phyloP scores from a whole-genome alignment of 495 filamentous ascomycete species.

The Rhizodiscina lignyota region DNA sequence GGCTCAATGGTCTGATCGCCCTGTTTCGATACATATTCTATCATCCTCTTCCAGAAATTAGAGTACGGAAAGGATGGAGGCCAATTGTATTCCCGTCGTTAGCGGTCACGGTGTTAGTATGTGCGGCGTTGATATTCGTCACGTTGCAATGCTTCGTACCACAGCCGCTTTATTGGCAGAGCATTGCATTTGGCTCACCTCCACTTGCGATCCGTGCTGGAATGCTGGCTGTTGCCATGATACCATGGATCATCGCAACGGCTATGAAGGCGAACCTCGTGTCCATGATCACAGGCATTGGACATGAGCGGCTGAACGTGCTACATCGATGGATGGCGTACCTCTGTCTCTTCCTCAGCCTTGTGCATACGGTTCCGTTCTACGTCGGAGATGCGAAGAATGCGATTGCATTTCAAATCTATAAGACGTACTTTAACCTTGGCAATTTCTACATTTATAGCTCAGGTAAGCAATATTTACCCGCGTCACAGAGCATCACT shows the following conservation, averaged over 20 bases:
- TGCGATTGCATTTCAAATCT: conserved; percentile 48
- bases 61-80: conserved; percentile 33
- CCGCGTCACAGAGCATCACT: too few species aligned
- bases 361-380: conserved; percentile 78
- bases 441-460: conserved; percentile 61
- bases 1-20: conserved; percentile 56
- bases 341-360: conserved; percentile 62
- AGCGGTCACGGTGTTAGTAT: conserved; percentile 45
- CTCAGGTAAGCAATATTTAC: conserved; percentile 46
- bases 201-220: conserved; percentile 79
- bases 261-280: conserved; percentile 87
- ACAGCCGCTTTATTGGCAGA: conserved; percentile 70
- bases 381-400: conserved; percentile 80
- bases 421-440: conserved; percentile 41
- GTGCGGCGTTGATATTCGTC: conserved; percentile 49
- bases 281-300: conserved; percentile 71
- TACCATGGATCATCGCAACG: conserved; percentile 81
- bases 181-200: conserved; percentile 70
- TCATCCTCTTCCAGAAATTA: conserved; percentile 53
- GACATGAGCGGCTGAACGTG: conserved; percentile 82
- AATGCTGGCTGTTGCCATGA: conserved; percentile 87
- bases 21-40: conserved; percentile 76
- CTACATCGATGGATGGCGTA: conserved; percentile 90
- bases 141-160: conserved; percentile 70
- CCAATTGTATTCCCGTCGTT: conserved; percentile 63